These are phyloP conservation scores for Clavispora carvajalis DNA, from an alignment of 805 yeast genomes.

Conservation along the genomic window DNA sequence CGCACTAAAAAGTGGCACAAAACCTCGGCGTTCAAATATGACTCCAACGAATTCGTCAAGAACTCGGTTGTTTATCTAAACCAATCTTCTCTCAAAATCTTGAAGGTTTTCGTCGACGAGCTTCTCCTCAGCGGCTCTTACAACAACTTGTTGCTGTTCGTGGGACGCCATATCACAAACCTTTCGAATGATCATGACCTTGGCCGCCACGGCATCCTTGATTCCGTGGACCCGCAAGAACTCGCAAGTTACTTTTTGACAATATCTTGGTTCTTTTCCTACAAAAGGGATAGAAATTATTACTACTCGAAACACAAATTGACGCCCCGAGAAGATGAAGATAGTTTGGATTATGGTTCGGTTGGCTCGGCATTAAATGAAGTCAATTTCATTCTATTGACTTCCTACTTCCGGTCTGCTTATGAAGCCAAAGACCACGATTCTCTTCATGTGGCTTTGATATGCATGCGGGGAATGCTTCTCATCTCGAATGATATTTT, in stretches of 20 bases:
- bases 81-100: slow-evolving; percentile 26
- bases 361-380: slow-evolving; percentile 57
- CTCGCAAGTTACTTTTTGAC: slow-evolving; percentile 49
- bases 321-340: slow-evolving; percentile 19
- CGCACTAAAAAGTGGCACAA: slow-evolving; percentile 61
- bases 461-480: slow-evolving; percentile 61
- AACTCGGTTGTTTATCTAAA: slow-evolving; percentile 24
- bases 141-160: slow-evolving; percentile 54
- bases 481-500: slow-evolving; percentile 42
- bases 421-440: slow-evolving; percentile 45
- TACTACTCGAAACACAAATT: slow-evolving; percentile 3
- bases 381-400: slow-evolving; percentile 51
- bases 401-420: slow-evolving; percentile 41
- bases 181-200: slow-evolving; percentile 11
- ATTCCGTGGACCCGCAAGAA: slow-evolving; percentile 29
- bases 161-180: slow-evolving; percentile 31
- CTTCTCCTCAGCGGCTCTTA: slow-evolving; percentile 69
- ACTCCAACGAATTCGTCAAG: slow-evolving; percentile 33
- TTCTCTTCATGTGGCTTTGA: slow-evolving; percentile 64
- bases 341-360: slow-evolving; percentile 34
- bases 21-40: slow-evolving; percentile 32
- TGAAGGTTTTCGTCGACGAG: slow-evolving; percentile 43
- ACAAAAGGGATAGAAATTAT: slow-evolving; percentile 40
- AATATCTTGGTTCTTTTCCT: slow-evolving; percentile 71
- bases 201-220: slow-evolving; percentile 23